Conservation (phyloP, 2,329 filamentous ascomycete species). For the Colletotrichum echinochloae region DNA sequence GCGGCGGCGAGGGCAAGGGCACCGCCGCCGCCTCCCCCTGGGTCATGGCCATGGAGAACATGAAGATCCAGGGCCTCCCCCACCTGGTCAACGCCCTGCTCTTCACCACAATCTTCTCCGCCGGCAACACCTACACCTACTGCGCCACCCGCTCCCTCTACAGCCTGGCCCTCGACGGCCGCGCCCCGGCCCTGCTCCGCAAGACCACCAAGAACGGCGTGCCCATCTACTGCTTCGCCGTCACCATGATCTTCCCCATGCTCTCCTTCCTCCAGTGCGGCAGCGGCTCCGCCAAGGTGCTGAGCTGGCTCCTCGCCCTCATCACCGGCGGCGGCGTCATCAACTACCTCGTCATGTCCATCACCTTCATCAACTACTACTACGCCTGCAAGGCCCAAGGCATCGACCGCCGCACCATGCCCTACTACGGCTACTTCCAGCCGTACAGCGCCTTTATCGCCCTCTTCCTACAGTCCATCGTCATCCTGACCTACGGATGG, state of each 20-base stretch:
- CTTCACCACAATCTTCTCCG: slow-evolving; percentile 71
- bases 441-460: slow-evolving; percentile 70
- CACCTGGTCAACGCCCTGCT: slow-evolving; percentile 72
- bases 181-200: slow-evolving; percentile 56
- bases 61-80: slow-evolving; percentile 70
- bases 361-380: slow-evolving; percentile 75
- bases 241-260: slow-evolving; percentile 29
- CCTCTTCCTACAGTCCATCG: slow-evolving; percentile 67
- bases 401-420: slow-evolving; percentile 66
- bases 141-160: slow-evolving; percentile 69
- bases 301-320: slow-evolving; percentile 75
- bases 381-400: slow-evolving; percentile 66
- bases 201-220: slow-evolving; percentile 53
- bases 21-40: slow-evolving; percentile 64
- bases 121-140: slow-evolving; percentile 68
- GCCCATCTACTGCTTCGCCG: slow-evolving; percentile 40
- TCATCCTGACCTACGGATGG: slow-evolving; percentile 75
- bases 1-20: slow-evolving; percentile 62
- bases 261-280: slow-evolving; percentile 39
- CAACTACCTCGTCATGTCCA: slow-evolving; percentile 43
- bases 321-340: slow-evolving; percentile 61
- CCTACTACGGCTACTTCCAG: slow-evolving; percentile 76
- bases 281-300: slow-evolving; percentile 70
- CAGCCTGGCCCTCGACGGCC: slow-evolving; percentile 63
- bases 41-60: slow-evolving; percentile 72